Percentiles rank a stretch among this genome's conserved stretches.
Conservation (phyloP, 108 stramenopile genomes). For the Pseudonitzschia delicatissima region DNA sequence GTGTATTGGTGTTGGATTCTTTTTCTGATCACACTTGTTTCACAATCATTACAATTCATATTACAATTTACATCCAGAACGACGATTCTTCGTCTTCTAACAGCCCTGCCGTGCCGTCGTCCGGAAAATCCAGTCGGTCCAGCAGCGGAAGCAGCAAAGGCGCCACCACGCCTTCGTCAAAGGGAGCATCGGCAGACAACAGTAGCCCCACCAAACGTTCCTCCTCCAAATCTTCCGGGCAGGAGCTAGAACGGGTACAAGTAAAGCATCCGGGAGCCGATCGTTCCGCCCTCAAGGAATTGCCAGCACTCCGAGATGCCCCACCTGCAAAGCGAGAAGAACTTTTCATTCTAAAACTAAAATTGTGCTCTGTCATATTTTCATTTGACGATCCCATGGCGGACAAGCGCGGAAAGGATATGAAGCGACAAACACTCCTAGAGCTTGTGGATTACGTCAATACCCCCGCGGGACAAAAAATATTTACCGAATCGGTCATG, state of each 20-base stretch:
- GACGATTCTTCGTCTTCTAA: conserved; percentile 1
- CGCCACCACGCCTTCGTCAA: not conserved
- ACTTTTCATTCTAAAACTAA: conserved; percentile 82
- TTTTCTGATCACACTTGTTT: not conserved
- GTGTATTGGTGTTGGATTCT: not conserved
- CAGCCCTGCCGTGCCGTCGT: not conserved
- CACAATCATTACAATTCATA: not conserved
- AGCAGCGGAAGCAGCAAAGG: not conserved
- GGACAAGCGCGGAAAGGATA: conserved; percentile 88
- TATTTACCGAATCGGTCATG: conserved; percentile 96
- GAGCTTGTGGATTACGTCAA: conserved; percentile 98
- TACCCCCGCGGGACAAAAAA: conserved; percentile 96
- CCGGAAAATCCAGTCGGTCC: not conserved
- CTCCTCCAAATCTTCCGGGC: not conserved
- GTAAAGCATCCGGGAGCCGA: conserved; percentile 34
- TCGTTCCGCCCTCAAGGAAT: conserved; percentile 57
- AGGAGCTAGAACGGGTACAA: conserved; percentile 11
- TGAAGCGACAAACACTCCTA: conserved; percentile 96
- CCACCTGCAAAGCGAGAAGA: conserved; percentile 85
- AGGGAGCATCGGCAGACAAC: not conserved
- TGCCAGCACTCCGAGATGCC: conserved; percentile 78
- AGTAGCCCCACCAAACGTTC: not conserved
- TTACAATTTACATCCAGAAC: not conserved
- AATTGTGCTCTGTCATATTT: conserved; percentile 84
- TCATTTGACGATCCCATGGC: conserved; percentile 83